These are phyloP conservation scores for Helenozyma baotianmanensis DNA, from an alignment of 805 yeast species.

Conservation along the genomic window DNA sequence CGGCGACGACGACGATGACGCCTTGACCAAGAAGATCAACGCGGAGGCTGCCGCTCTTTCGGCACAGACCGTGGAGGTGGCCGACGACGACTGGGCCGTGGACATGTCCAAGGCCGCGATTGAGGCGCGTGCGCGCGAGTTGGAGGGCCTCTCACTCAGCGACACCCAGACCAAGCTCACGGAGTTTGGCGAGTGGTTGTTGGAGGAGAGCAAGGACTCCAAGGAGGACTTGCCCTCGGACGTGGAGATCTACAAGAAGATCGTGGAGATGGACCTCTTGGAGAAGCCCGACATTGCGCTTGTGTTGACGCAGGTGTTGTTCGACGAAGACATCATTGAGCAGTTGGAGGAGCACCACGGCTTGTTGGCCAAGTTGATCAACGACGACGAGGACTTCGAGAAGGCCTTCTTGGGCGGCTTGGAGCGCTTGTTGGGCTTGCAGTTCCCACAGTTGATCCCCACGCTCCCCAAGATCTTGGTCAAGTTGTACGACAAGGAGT, in stretches of 20 bases:
- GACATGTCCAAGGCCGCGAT: conserved; percentile 97
- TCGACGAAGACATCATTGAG: conserved; percentile 68
- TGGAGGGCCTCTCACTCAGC: conserved; percentile 58
- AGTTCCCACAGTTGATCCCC: conserved; percentile 64
- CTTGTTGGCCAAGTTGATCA: conserved; percentile 71
- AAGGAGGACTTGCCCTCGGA: conserved; percentile 69
- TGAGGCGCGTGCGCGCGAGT: conserved; percentile 81
- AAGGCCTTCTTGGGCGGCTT: conserved; percentile 91
- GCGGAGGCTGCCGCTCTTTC: conserved; percentile 76
- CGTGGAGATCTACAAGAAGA: conserved; percentile 89
- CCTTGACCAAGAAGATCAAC: conserved; percentile 69
- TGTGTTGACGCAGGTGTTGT: conserved; percentile 87
- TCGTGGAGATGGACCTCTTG: conserved; percentile 69
- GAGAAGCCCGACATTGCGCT: conserved; percentile 75
- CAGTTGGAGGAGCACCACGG: conserved; percentile 79
- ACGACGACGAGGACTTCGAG: conserved; percentile 61
- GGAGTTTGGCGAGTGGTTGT: conserved; percentile 87
- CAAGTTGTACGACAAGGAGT: conserved; percentile 75
- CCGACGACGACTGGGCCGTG: conserved; percentile 95
- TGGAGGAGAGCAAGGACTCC: conserved; percentile 46
- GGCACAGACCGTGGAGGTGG: conserved; percentile 50
- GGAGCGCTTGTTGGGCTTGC: conserved; percentile 86
- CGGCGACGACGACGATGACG: conserved; percentile 57
- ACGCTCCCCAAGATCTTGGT: conserved; percentile 77
- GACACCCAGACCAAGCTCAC: conserved; percentile 53